Evolutionary conservation across 2,329 filamentous ascomycete genomes (phyloP), one percentile per base, ranked within the genome.

Genomic region (Aspergillus sp.): DNA sequence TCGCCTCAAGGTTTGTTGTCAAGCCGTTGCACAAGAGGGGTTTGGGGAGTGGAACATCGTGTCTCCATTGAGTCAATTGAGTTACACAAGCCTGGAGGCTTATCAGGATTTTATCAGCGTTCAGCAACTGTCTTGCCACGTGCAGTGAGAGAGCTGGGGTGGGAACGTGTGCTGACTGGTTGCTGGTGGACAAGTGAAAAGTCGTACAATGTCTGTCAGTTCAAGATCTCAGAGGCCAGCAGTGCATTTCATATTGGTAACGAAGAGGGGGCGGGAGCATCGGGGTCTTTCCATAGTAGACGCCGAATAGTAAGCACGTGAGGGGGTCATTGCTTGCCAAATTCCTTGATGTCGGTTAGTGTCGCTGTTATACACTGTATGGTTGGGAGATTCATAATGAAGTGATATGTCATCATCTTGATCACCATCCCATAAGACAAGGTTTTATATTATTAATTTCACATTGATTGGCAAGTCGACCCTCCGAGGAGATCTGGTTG

Each of bases 21-120:
- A 20, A 19, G 48, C 4, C 9, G 48, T 51, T 40, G 33, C 27
- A 48, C 42, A 39, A 44, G 37, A 20, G n/a, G 24, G 37, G 24
- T n/a, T 5, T 15, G 13, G 22, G 34, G 20, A 37, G 22, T 6
- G 39, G 22, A 47, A 24, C 17, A 41, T 22, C 15, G 34, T 24
- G 24, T 47, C 53, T 42, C 50, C 34, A 33, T 47, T 58, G 60
- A 58, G 61, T 64, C 61, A 64, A 56, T 59, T 61, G 58, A 39
- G 60, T 64, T 61, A 60, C 58, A 59, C 60, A 54, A 34, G 42
- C 19, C 53, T 17, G 39, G 49, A 45, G 37, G 48, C 48, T 60
- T 49, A 50, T 53, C 47, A 57, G 46, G 19, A 52, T 37, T 42
- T 60, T 49, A 50, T 53, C 47, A 57, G 46, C 24, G 48, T 37